Conservation (phyloP, 2,329 filamentous ascomycete species). For the Colletotrichum brevisporum region DNA sequence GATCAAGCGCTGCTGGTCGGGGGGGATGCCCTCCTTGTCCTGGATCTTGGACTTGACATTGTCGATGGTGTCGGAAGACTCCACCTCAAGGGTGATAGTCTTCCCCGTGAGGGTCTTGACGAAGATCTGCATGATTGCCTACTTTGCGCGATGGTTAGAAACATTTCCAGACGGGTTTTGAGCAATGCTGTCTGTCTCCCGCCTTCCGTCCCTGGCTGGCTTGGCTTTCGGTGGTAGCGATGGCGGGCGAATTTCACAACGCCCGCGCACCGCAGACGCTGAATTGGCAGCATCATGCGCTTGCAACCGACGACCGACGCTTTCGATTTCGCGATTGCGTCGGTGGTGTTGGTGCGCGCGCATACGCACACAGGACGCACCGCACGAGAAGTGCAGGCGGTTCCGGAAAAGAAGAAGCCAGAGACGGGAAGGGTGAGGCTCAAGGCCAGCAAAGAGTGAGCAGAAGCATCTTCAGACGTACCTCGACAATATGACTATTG, state of each 20-base stretch:
- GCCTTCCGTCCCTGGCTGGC: neutral
- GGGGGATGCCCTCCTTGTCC: conserved; percentile 99
- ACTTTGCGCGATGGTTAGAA: conserved; percentile 58
- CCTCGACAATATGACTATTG: conserved; percentile 73
- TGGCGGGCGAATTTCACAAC: conserved; percentile 20
- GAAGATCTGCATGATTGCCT: conserved; percentile 84
- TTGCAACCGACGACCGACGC: neutral
- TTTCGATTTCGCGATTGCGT: conserved; percentile 38
- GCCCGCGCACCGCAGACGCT: conserved; percentile 9
- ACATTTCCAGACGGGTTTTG: neutral
- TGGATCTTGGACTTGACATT: conserved; percentile 99
- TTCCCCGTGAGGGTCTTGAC: conserved; percentile 96
- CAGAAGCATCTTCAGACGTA: conserved; percentile 69
- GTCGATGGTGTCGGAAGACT: conserved; percentile 99
- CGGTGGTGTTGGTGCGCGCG: neutral
- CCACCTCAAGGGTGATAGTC: conserved; percentile 99
- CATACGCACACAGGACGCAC: neutral
- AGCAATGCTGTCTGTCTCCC: conserved; percentile 24
- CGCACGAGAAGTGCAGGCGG: neutral
- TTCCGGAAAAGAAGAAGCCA: conserved; percentile 5
- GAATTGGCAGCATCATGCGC: neutral
- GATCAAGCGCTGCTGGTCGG: conserved; percentile 99
- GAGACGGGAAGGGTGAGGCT: conserved; percentile 42
- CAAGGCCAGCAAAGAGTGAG: conserved; percentile 40
- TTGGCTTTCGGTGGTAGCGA: neutral